phyloP scores from a whole-genome alignment of 768 basidiomycete genomes.

The Podaxis carcinomalis region DNA sequence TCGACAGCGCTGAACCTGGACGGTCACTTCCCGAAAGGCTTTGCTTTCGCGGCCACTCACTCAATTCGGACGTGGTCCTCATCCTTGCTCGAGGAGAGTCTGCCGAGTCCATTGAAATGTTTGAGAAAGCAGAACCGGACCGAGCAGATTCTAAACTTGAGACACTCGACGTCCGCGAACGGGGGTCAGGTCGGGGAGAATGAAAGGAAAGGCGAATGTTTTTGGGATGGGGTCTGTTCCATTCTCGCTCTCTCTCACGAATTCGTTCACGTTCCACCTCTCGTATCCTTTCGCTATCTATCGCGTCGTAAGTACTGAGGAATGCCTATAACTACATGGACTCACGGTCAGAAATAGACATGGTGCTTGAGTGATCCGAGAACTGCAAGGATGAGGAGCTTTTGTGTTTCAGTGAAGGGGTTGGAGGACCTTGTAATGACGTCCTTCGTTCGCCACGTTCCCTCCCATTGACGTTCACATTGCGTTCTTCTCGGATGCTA shows the following conservation, averaged over 20 bases:
- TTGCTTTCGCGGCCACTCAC: background rate
- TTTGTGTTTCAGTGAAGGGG: background rate
- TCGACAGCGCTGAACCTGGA: constrained; percentile 35
- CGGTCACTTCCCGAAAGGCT: constrained; percentile 16
- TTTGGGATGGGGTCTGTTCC: constrained; percentile 44
- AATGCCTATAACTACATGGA: constrained; percentile 5
- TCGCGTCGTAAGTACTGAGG: background rate
- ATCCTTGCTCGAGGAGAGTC: background rate
- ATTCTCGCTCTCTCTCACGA: constrained; percentile 47
- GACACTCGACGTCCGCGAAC: constrained; percentile 19
- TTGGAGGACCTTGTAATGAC: background rate
- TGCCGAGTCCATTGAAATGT: background rate
- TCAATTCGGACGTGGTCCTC: constrained; percentile 3
- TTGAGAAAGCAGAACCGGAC: constrained; percentile 7
- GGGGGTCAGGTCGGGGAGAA: constrained; percentile 24
- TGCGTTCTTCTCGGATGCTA: constrained; percentile 44
- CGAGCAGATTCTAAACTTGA: constrained; percentile 1
- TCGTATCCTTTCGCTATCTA: constrained; percentile 42
- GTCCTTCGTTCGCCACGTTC: background rate
- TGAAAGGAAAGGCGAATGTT: constrained; percentile 32
- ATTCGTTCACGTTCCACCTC: constrained; percentile 41
- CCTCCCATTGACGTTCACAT: background rate
- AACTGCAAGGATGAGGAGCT: constrained; percentile 30
- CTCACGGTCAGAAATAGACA: constrained; percentile 54
- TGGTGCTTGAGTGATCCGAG: constrained; percentile 42